Evolutionary conservation across 179 eudicot species (phyloP).

Genomic region (Carnegiea gigantea): DNA sequence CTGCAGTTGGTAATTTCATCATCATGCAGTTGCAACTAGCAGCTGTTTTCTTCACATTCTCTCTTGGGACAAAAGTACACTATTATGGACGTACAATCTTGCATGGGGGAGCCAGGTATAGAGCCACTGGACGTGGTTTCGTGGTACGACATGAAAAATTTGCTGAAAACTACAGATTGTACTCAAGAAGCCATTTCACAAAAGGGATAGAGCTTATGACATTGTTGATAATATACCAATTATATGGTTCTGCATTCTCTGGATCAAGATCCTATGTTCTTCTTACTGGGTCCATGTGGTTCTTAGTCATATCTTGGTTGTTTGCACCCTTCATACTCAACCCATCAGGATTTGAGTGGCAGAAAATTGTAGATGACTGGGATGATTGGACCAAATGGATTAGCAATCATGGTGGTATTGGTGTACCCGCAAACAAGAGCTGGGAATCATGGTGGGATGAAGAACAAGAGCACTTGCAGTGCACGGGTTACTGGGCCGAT

Average conservation of each 20-base stretch:
- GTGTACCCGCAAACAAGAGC: slow-evolving; percentile 86
- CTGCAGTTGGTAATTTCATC: slow-evolving; percentile 71
- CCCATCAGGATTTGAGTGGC: slow-evolving; percentile 98
- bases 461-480: slow-evolving; percentile 85
- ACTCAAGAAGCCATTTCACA: slow-evolving; percentile 93
- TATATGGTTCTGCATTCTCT: slow-evolving; percentile 46
- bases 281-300: slow-evolving; percentile 82
- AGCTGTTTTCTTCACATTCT: slow-evolving; percentile 87
- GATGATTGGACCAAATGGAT: slow-evolving; percentile 97
- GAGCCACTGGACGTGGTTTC: slow-evolving; percentile 98
- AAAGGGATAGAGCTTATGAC: slow-evolving; percentile 75
- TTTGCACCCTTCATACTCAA: slow-evolving; percentile 90
- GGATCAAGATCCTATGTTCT: slow-evolving; percentile 41
- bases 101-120: slow-evolving; percentile 95
- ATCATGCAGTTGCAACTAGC: slow-evolving; percentile 90
- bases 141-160: slow-evolving; percentile 96
- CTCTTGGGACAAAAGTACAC: slow-evolving; percentile 87
- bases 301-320: slow-evolving; percentile 76
- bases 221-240: slow-evolving; percentile 63
- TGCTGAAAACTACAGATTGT: slow-evolving; percentile 92
- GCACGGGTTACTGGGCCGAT: slow-evolving; percentile 61
- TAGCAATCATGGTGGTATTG: slow-evolving; percentile 78
- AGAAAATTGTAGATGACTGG: slow-evolving; percentile 90
- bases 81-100: slow-evolving; percentile 85
- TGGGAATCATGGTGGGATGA: slow-evolving; percentile 99